A percentile compares a stretch with the other conserved stretches of the same genome.
Conservation (phyloP, 192 early-diverging fungal species). For the Coemansia sp. region DNA sequence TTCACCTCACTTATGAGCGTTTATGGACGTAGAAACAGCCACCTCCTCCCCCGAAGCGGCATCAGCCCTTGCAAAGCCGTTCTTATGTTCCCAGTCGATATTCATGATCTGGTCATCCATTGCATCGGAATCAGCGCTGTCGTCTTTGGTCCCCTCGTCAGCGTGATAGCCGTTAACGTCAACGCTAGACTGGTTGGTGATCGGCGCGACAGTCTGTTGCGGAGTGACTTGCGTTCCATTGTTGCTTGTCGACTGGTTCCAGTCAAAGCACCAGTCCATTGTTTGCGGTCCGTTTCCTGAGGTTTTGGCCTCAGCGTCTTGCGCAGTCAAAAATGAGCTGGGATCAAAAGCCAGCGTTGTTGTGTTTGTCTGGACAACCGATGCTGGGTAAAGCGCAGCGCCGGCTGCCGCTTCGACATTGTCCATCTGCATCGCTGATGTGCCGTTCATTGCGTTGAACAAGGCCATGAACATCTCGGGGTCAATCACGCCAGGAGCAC, state of each 20-base stretch:
- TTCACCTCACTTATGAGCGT: background rate
- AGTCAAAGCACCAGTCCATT: constrained; percentile 47
- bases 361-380: constrained; percentile 11
- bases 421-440: background rate
- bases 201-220: background rate
- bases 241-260: constrained; percentile 10
- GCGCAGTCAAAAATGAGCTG: constrained; percentile 16
- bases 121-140: background rate
- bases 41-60: background rate
- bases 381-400: constrained; percentile 1
- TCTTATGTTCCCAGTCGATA: constrained; percentile 5
- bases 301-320: constrained; percentile 5
- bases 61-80: background rate
- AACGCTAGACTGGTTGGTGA: background rate
- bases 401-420: background rate
- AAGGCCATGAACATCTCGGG: constrained; percentile 40
- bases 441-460: constrained; percentile 41
- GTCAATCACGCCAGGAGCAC: background rate
- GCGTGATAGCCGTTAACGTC: background rate
- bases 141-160: background rate
- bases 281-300: constrained; percentile 13
- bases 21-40: background rate
- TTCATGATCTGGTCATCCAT: background rate
- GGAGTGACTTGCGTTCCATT: background rate
- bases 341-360: constrained; percentile 35